These are phyloP conservation scores for Chenopodium suecicum DNA, from an alignment of 148 eudicot genomes.

Conservation along the genomic window DNA sequence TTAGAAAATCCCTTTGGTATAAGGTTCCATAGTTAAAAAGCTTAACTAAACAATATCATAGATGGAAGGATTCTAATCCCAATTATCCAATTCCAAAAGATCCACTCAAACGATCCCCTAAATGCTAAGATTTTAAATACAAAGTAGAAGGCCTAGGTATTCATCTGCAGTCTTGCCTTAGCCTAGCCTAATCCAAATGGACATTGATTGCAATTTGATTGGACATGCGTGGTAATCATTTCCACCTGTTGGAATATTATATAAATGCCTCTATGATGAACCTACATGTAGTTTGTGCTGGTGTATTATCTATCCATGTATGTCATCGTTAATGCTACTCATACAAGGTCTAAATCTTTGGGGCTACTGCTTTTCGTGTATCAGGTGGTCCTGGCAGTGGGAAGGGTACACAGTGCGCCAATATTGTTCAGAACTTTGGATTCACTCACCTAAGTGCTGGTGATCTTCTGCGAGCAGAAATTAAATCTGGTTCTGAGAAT, in stretches of 20 bases:
- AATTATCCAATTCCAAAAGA: too few species aligned
- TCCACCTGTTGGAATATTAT: background rate
- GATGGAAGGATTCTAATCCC: too few species aligned
- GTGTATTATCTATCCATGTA: background rate
- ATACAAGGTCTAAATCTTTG: background rate
- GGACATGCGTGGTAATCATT: background rate
- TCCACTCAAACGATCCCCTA: too few species aligned
- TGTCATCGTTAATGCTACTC: background rate
- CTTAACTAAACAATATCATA: too few species aligned
- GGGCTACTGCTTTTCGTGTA: background rate
- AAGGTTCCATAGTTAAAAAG: too few species aligned
- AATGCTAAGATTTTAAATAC: background rate
- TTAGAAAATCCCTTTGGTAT: too few species aligned
- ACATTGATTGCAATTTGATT: background rate
- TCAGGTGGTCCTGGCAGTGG: conserved; percentile 49
- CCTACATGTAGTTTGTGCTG: background rate
- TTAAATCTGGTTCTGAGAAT: conserved; percentile 42
- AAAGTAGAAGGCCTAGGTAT: background rate
- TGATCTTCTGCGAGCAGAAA: conserved; percentile 42
- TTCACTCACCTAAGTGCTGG: conserved; percentile 49
- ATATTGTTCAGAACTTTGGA: conserved; percentile 44
- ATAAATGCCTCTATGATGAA: background rate
- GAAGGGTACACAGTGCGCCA: conserved; percentile 46
- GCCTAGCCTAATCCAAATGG: background rate
- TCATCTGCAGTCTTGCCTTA: background rate